These are phyloP conservation scores for Apiospora kogelbergensis DNA, from an alignment of 2,329 filamentous ascomycete genomes.

Conservation along the genomic window DNA sequence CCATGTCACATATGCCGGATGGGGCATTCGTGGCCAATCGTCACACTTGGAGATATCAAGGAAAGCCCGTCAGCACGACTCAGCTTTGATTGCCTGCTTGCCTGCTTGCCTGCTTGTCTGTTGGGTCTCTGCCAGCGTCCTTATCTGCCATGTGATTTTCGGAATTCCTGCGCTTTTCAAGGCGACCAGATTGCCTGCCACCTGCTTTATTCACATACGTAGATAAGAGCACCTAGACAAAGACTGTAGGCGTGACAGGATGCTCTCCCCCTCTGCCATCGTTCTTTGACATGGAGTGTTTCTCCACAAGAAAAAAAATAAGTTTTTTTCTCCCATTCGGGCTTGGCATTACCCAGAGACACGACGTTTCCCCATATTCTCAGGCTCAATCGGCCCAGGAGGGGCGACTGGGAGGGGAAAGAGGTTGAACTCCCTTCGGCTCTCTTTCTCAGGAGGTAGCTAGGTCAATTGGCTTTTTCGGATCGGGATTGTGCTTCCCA, in stretches of 20 bases:
- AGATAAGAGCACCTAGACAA: not conserved
- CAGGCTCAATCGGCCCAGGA: not conserved
- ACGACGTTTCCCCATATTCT: not conserved
- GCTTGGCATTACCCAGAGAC: constrained; percentile 3
- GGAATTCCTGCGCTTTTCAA: not conserved
- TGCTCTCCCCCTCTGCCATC: not conserved
- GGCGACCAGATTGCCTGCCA: not conserved
- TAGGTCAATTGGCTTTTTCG: not conserved
- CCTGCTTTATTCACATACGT: not conserved
- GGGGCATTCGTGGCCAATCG: not conserved
- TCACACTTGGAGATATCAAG: not conserved
- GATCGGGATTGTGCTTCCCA: not conserved
- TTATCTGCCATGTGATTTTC: not conserved
- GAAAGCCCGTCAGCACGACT: not conserved
- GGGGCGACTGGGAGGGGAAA: not conserved
- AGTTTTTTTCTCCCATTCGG: not conserved
- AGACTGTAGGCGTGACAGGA: not conserved
- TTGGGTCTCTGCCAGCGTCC: not conserved
- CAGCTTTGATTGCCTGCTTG: not conserved
- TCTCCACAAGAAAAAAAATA: constrained; percentile 5
- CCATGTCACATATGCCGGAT: not conserved
- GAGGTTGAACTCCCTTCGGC: not conserved
- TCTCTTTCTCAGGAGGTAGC: not conserved
- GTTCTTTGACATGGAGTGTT: not conserved
- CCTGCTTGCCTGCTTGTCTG: no score